Conservation (phyloP, 1,284 basidiomycete species). For the Apiotrichum veenhuisii region DNA sequence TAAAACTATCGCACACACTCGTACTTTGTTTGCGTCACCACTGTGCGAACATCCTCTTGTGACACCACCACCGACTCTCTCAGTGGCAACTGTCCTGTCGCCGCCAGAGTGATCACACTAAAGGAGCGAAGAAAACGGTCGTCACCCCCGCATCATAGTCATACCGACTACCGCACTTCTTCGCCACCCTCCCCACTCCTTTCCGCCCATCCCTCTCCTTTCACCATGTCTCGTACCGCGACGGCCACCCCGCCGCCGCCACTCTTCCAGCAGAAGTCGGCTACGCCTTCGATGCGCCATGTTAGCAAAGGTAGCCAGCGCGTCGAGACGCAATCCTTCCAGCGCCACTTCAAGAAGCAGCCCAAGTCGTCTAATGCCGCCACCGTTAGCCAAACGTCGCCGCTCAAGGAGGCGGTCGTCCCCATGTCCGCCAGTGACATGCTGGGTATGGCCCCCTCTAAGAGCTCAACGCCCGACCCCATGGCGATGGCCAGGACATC, state of each 20-base stretch:
- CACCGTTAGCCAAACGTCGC: constrained; percentile 5
- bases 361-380: constrained; percentile 3
- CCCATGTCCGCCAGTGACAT: constrained; percentile 22
- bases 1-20: too few relatives aligned
- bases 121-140: constrained; percentile 47
- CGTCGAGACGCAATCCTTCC: constrained; percentile 8
- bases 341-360: constrained; percentile 14
- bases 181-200: constrained; percentile 40
- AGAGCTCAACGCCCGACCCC: constrained; percentile 13
- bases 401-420: constrained; percentile 15
- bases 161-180: constrained; percentile 46
- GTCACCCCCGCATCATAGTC: constrained; percentile 32
- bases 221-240: constrained; percentile 39
- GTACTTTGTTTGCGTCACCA: not conserved
- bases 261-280: constrained; percentile 37
- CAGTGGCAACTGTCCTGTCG: not conserved
- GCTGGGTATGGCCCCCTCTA: constrained; percentile 11
- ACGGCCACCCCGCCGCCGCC: constrained; percentile 41
- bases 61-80: not conserved
- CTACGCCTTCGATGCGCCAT: constrained; percentile 40
- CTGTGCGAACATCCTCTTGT: constrained; percentile 2
- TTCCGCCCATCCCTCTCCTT: constrained; percentile 10
- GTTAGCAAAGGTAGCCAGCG: constrained; percentile 12
- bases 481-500: constrained; percentile 3
- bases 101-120: constrained; percentile 3